Base-by-base conservation (phyloP, 768 basidiomycete genomes). In the Lepiota venenata region DNA sequence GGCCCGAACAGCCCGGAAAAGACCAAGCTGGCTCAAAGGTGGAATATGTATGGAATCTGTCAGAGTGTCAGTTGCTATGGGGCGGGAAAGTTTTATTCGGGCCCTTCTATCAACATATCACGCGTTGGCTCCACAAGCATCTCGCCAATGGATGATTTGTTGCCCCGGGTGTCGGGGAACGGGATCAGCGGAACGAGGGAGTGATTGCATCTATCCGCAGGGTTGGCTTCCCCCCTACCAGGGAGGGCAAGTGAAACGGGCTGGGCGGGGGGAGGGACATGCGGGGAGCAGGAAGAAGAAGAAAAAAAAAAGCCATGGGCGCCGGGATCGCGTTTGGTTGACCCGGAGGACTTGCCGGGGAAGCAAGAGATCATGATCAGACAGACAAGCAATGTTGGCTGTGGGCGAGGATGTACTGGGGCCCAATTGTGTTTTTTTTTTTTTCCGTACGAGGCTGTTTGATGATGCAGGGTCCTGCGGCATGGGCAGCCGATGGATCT, bases 391-490 rank as follows among this genome's bases (percentile, higher is more conserved):
- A 52, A 52, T 52, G 47, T 22, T 35, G 15, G 20, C 32, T 32
- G 46, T 47, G 29, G 51, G 51, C 21, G 40, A 12, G 20, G 29
- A 36, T 18, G 9, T 43, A 20, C 41, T 27, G 15, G 39, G 22
- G 15, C 36, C 7, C 25, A 25, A 25, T 25, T 25, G 2, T 25
- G 2, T 7, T 32, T 11, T 25, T 25, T 25, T 25, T 7, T 32
- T 11, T 32, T 32, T 32, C 9, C 32, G 32, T 32, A 32, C 32
- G 32, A 32, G 32, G 32, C 10, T 47, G 53, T 58, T 58, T 55
- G 48, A 48, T 46, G 15, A 14, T 50, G 56, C 51, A 52, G 58
- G 50, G 49, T 56, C 38, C 45, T 35, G 44, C 43, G 55, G 60
- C 55, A 58, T 49, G 46, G 10, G 22, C 16, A 35, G 53, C 53